Evolutionary conservation across 345 rosid species (phyloP), one percentile per base, ranked within the genome.

Genomic region (Carallia pectinifolia): DNA sequence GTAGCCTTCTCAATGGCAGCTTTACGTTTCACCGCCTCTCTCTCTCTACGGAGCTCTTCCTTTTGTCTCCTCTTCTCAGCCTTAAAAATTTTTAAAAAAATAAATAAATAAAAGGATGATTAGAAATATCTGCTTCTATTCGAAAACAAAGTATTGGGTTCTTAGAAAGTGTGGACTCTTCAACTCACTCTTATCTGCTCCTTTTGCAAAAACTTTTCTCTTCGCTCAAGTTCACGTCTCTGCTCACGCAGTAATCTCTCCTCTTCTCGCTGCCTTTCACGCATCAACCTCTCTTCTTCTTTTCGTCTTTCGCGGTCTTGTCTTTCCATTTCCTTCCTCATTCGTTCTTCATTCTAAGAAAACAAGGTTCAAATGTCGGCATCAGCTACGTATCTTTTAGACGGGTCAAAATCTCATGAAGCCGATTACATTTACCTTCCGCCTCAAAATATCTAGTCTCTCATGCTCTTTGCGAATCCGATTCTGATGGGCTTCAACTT

Each of bases 1-100:
- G 97, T 88, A 64, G 99, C 99, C 81, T 84, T 96, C 89, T 96
- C 98, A 77, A 88, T 72, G 37, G 99, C 99, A 83, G 89, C 75
- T 79, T 86, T 91, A 62, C 89, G 97, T 77, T 83, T 90, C 80
- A 83, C 85, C 65, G 84, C 97, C 65, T 92, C 98, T 84, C 71
- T 92, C 85, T 92, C 99, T 62, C 83, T 87, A 44, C 93, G 94
- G 63, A 81, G 86, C 76, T 96, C 99, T 68, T 96, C 99, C 72
- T 85, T 96, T 75, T 86, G 96, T 78, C 84, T 89, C 82, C 62
- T 79, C 76, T 86, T 96, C 82, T 96, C 99, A 74, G 95, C 95
- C 99, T 96, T 76, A 23, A 70, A 53, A 61, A 68, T 65, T 23
- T 23, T 23, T 23, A 23, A 23, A 23, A 23, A 60, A 58, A n/a